A percentile compares a stretch with the other conserved stretches of the same genome.
phyloP scores from a whole-genome alignment of 176 grass and related monocot genomes.

The Eragrostis curvula region DNA sequence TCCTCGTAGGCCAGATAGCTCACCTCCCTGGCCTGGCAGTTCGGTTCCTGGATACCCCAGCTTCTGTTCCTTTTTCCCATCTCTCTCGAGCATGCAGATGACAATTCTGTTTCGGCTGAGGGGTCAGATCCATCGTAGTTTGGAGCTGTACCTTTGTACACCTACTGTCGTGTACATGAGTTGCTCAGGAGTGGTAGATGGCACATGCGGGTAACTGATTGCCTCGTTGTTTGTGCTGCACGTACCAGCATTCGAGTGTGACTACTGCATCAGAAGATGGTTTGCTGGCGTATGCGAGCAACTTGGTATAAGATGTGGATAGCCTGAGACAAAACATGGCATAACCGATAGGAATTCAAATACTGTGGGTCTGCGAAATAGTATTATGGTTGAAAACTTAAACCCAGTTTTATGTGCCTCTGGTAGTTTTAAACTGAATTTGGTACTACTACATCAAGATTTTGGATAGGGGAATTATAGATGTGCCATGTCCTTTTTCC shows the following conservation, averaged over 20 bases:
- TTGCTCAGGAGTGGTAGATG: conserved; percentile 17
- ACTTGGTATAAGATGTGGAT: neutral
- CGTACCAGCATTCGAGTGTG: neutral
- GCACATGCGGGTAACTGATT: conserved; percentile 8
- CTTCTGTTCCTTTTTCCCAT: conserved; percentile 24
- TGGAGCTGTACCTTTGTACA: conserved; percentile 47
- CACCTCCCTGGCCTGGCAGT: neutral
- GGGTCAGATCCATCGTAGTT: conserved; percentile 58
- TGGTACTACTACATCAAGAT: neutral
- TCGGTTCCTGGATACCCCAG: conserved; percentile 3
- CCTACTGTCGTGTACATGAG: conserved; percentile 41
- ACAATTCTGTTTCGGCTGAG: conserved; percentile 40
- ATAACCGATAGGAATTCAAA: neutral
- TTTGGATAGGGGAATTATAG: neutral
- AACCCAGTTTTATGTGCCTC: neutral
- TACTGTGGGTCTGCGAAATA: neutral
- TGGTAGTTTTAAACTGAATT: neutral
- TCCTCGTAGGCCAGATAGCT: neutral
- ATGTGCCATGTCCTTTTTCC: neutral
- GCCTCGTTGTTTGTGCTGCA: conserved; percentile 41
- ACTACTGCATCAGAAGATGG: neutral
- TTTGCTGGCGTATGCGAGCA: neutral
- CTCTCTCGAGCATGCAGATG: neutral
- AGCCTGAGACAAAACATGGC: neutral
- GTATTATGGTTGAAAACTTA: neutral